Conservation (phyloP, 108 stramenopile genomes). For the Cyclostephanos invisitatus region DNA sequence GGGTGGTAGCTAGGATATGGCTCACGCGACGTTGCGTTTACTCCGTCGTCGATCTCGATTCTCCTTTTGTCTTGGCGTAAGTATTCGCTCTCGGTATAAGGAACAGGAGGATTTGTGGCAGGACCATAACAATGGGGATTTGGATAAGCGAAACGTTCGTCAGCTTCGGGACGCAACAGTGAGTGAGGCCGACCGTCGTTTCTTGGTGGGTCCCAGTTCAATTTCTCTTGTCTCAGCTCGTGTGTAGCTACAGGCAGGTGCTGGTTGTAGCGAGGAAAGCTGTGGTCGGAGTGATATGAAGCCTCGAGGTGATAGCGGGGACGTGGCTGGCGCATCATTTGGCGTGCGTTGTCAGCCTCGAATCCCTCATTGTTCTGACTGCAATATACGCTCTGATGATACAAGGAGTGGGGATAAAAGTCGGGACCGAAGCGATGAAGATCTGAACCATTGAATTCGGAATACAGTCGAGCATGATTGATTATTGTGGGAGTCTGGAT, state of each 20-base stretch:
- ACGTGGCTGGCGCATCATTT: neutral
- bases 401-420: neutral
- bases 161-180: slow-evolving; percentile 1
- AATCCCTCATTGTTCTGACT: neutral
- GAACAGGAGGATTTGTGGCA: neutral
- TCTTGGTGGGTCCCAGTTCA: slow-evolving; percentile 8
- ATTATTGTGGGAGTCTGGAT: neutral
- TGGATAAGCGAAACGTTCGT: neutral
- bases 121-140: neutral
- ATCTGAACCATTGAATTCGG: slow-evolving; percentile 11
- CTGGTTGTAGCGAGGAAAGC: neutral
- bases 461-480: neutral
- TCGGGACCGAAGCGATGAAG: slow-evolving; percentile 7
- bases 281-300: neutral
- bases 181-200: slow-evolving; percentile 2
- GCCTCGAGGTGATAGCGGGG: neutral
- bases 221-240: neutral
- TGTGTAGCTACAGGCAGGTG: neutral
- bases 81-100: neutral
- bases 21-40: neutral
- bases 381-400: slow-evolving; percentile 11
- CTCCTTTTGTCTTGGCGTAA: neutral
- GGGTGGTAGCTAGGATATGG: slow-evolving; percentile 1
- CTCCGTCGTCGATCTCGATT: neutral
- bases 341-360: neutral